Base-by-base conservation (phyloP, 1,284 basidiomycete species). In the Mycena sp. region DNA sequence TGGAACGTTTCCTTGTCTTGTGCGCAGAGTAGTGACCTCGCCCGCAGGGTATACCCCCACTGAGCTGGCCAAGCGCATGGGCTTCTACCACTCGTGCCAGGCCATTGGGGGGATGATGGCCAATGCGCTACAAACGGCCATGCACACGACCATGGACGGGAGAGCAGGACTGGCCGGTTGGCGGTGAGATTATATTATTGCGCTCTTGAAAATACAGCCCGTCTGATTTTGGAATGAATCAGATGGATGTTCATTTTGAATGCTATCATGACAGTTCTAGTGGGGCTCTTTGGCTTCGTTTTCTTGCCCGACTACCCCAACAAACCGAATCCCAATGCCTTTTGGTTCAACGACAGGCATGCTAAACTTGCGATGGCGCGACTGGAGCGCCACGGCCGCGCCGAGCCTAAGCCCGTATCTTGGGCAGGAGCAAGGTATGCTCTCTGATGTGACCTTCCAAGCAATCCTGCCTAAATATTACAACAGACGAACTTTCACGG, bases 231-330 rank as follows among this genome's bases (percentile, higher is more conserved):
- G 11, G 6, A n/a, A 14, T 16, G 37, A n/a, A 30, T 5, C 23
- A 65, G 65, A 38, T 67, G 65, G 65, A 61, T 67, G 43, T 67
- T 67, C 49, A 64, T 67, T 30, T 52, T 67, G 21, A 67, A 64
- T 46, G 23, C 41, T n/a, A 61, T 64, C 7, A 61, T 67, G 60
- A 63, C 64, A 17, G 64, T 66, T 38, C 28, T 48, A 4, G 54
- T 63, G 30, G 64, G 48, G 25, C 4, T 59, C 5, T 44, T 56
- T 10, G 64, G 64, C 7, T 59, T 66, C 52, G 45, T 63, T 21
- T 25, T 63, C 23, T 40, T 66, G 28, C 64, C 64, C 16, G 64
- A 66, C 35, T 59, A 58, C 23, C 64, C 64, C n/a, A 66, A 66
- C 45, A 53, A 35, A 25, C 60, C 60, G 6, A 66, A 66, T 37